These are phyloP conservation scores for Penicillium tannophilum DNA, from an alignment of 495 filamentous ascomycete genomes.

Conservation along the genomic window DNA sequence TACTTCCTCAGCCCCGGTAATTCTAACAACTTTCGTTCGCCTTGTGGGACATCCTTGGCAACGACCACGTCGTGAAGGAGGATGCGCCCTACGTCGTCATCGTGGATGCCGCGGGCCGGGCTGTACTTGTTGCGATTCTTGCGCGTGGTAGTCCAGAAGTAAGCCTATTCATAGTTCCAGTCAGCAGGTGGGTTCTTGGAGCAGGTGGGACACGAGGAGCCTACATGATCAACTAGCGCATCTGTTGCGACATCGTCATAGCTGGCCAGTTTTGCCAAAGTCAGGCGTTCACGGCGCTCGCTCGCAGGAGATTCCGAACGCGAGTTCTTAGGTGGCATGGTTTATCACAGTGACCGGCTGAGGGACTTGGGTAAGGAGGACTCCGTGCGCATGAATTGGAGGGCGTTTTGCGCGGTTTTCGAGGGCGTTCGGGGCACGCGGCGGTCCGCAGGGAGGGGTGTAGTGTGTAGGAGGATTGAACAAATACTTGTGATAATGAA, in stretches of 20 bases:
- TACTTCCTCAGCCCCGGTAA: conserved; percentile 76
- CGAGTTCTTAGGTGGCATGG: conserved; percentile 49
- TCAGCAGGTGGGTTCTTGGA: conserved; percentile 21
- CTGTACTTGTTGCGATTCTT: conserved; percentile 92
- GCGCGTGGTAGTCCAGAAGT: conserved; percentile 92
- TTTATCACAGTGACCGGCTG: conserved; percentile 7
- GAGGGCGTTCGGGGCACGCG: conserved; percentile 1
- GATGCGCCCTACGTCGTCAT: conserved; percentile 78
- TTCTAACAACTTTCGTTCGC: conserved; percentile 71
- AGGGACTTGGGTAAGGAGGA: conserved; percentile 2
- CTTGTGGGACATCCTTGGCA: conserved; percentile 65
- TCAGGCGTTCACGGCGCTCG: conserved; percentile 71
- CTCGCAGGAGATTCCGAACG: conserved; percentile 38
- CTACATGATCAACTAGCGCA: conserved; percentile 90
- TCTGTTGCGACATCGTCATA: conserved; percentile 98
- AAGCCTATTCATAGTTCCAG: conserved; percentile 59
- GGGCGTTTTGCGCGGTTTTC: conserved; percentile 5
- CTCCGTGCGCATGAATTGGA: conserved; percentile 12
- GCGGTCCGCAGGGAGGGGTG: conserved; percentile 8
- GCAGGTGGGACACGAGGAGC: conserved; percentile 33
- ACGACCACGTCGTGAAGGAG: conserved; percentile 77
- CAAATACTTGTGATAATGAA: background rate
- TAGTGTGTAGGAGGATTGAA: background rate
- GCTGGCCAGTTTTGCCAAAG: conserved; percentile 79
- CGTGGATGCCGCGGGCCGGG: conserved; percentile 74